These are phyloP conservation scores for Aspergillus latus DNA, from an alignment of 2,329 filamentous ascomycete genomes.

Conservation along the genomic window DNA sequence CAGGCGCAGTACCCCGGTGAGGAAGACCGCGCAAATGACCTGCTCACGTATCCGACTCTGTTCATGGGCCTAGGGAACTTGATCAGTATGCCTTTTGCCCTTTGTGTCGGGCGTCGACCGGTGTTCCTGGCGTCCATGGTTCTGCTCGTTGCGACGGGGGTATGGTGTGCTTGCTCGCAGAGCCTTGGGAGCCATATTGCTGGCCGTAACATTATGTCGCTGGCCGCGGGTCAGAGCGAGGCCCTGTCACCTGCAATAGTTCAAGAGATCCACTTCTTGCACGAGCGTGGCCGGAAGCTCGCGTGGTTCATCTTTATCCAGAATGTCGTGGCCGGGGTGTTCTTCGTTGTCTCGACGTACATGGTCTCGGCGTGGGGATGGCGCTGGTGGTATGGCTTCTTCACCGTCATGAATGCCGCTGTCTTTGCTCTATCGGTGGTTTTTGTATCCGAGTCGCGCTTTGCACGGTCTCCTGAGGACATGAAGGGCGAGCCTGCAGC, in stretches of 20 bases:
- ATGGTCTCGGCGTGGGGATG: conserved; percentile 14
- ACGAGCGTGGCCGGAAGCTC: conserved; percentile 13
- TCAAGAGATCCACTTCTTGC: conserved; percentile 17
- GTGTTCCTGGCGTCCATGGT: conserved; percentile 13
- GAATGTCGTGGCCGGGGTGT: conserved; percentile 9
- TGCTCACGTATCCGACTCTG: conserved; percentile 16
- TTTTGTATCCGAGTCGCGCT: conserved; percentile 8
- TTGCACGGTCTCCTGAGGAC: conserved; percentile 4
- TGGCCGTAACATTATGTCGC: conserved; percentile 12
- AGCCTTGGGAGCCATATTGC: conserved; percentile 13
- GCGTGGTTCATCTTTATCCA: conserved; percentile 18
- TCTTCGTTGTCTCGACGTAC: conserved; percentile 13
- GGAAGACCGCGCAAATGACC: conserved; percentile 7
- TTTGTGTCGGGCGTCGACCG: conserved; percentile 5
- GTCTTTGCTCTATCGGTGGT: conserved; percentile 2
- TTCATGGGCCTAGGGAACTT: conserved; percentile 16
- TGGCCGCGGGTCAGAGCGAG: conserved; percentile 13
- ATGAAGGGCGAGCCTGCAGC: conserved; percentile 1
- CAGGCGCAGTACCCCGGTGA: conserved; percentile 11
- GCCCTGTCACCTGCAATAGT: conserved; percentile 13
- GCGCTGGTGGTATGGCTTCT: conserved; percentile 19
- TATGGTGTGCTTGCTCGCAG: conserved; percentile 11
- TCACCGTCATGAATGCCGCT: conserved; percentile 9
- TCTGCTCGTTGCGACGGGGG: conserved; percentile 5
- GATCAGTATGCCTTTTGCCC: conserved; percentile 15